These are phyloP conservation scores for Camellia granthamiana DNA, from an alignment of 148 eudicot species.

Conservation along the genomic window DNA sequence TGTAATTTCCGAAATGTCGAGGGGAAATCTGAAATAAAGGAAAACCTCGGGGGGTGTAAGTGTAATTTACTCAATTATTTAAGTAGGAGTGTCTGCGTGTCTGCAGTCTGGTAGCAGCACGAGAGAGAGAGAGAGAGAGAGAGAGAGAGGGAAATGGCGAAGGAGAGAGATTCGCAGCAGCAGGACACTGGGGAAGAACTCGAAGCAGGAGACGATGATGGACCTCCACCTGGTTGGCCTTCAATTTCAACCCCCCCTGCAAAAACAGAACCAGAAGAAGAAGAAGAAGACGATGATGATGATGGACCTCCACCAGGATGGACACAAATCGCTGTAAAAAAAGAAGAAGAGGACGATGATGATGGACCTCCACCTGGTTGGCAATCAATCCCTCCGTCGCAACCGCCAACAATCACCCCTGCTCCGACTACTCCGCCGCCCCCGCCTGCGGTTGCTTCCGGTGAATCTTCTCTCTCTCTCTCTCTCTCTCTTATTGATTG, in stretches of 20 bases:
- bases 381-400: conserved; percentile 16
- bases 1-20: too few relatives aligned
- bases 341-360: conserved; percentile 23
- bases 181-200: conserved; percentile 6
- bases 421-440: conserved; percentile 13
- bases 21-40: too few relatives aligned
- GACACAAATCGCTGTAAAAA: conserved; percentile 12
- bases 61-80: too few relatives aligned
- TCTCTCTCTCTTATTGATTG: neutral
- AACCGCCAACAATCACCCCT: conserved; percentile 9
- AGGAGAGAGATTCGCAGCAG: neutral
- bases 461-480: conserved; percentile 13
- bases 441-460: conserved; percentile 13
- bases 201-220: neutral
- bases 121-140: neutral
- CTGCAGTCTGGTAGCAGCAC: too few relatives aligned
- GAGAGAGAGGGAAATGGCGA: neutral
- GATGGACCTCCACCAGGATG: conserved; percentile 25
- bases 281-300: conserved; percentile 7
- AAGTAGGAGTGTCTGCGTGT: too few relatives aligned
- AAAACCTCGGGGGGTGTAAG: too few relatives aligned
- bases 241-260: neutral
- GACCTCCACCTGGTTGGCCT: conserved; percentile 28
- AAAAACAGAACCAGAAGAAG: conserved; percentile 3
- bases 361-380: conserved; percentile 44